Percentiles rank a stretch among this genome's conserved stretches.
Conservation (phyloP, 2,329 filamentous ascomycete species). For the Ascomycota sp. region DNA sequence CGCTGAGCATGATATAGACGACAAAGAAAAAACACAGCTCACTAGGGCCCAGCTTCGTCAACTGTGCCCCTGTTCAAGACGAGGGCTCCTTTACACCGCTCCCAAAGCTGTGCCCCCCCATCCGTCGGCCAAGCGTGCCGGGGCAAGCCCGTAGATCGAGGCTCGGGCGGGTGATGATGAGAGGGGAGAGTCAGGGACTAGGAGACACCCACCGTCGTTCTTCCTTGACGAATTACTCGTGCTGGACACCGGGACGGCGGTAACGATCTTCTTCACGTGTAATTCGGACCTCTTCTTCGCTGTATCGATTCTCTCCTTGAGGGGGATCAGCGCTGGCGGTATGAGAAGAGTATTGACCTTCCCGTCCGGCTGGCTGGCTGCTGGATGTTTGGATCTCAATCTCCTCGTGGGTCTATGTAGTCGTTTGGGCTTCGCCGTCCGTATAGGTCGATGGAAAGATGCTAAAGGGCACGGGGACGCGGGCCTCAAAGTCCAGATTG, state of each 20-base stretch:
- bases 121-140: no score
- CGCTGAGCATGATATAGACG: neutral
- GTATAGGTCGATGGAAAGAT: slow-evolving; percentile 98
- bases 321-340: no score
- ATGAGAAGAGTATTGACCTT: slow-evolving; percentile 78
- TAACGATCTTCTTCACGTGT: slow-evolving; percentile 59
- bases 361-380: slow-evolving; percentile 81
- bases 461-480: slow-evolving; percentile 98
- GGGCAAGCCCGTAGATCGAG: no score
- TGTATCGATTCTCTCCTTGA: slow-evolving; percentile 39
- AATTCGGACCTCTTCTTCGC: slow-evolving; percentile 69
- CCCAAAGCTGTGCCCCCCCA: no score
- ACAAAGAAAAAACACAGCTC: neutral
- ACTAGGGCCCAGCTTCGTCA: no score
- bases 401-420: slow-evolving; percentile 59
- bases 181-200: slow-evolving; percentile 4
- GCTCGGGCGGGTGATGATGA: neutral
- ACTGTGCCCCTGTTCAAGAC: no score
- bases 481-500: slow-evolving; percentile 98
- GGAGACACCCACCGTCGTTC: slow-evolving; percentile 29
- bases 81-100: no score
- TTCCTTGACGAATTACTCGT: slow-evolving; percentile 28
- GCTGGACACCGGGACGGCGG: slow-evolving; percentile 47
- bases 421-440: slow-evolving; percentile 29
- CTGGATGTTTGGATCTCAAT: slow-evolving; percentile 55